Evolutionary conservation across 2,329 filamentous ascomycete species (phyloP).

Genomic region (Ophiosphaerella herpotricha): DNA sequence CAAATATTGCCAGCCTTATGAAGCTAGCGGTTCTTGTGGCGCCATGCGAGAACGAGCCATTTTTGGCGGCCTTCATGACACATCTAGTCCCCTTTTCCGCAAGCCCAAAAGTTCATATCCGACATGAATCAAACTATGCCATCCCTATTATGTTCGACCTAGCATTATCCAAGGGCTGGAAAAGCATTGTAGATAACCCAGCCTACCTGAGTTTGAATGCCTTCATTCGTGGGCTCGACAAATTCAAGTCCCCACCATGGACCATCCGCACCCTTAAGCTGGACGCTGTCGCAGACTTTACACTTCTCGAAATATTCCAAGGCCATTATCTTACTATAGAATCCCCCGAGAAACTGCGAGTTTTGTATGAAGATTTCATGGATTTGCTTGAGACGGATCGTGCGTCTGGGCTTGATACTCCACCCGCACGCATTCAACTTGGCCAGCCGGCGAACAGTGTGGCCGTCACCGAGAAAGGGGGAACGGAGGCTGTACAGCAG

Average conservation of each 20-base stretch:
- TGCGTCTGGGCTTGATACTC: slow-evolving; percentile 5
- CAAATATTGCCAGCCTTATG: slow-evolving; percentile 53
- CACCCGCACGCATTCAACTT: slow-evolving; percentile 38
- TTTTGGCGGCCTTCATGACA: slow-evolving; percentile 46
- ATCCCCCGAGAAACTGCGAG: slow-evolving; percentile 45
- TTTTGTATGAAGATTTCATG: slow-evolving; percentile 48
- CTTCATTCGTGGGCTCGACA: slow-evolving; percentile 51
- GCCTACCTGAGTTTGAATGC: slow-evolving; percentile 50
- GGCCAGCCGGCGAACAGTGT: slow-evolving; percentile 20
- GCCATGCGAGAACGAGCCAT: slow-evolving; percentile 45
- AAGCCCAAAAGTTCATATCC: slow-evolving; percentile 57
- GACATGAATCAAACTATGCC: slow-evolving; percentile 58
- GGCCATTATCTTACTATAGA: slow-evolving; percentile 53
- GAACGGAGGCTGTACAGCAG: not conserved
- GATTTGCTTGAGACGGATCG: slow-evolving; percentile 37
- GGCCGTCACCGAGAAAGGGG: not conserved
- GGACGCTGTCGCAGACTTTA: slow-evolving; percentile 51
- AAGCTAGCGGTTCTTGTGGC: slow-evolving; percentile 52
- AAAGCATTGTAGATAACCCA: slow-evolving; percentile 43
- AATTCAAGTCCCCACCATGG: slow-evolving; percentile 47
- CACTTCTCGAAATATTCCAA: slow-evolving; percentile 51
- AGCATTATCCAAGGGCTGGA: slow-evolving; percentile 44
- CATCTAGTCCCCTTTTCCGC: slow-evolving; percentile 51
- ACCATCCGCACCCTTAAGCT: slow-evolving; percentile 46
- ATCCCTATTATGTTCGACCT: slow-evolving; percentile 52